These are phyloP conservation scores for Solanum verrucosum DNA, from an alignment of 257 asterid species.

Conservation along the genomic window DNA sequence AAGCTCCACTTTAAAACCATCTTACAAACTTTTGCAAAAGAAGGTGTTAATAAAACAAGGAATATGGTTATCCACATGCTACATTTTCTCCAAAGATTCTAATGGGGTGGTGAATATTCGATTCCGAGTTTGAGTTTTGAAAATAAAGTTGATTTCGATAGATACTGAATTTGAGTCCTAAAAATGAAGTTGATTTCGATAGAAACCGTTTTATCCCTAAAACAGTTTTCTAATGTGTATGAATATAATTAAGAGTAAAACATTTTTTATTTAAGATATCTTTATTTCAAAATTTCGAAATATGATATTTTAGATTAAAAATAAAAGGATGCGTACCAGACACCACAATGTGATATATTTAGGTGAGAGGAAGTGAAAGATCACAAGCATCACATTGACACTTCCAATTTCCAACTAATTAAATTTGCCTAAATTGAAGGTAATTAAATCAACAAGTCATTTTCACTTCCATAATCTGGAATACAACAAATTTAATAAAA, in stretches of 20 bases:
- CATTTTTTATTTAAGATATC: not conserved
- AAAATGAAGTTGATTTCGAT: not conserved
- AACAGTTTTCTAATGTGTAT: fast-evolving
- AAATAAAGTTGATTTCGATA: not conserved
- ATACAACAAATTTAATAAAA: not conserved
- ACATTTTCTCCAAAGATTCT: not conserved
- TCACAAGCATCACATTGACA: not conserved
- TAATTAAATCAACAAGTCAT: not conserved
- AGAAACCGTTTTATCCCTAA: fast-evolving
- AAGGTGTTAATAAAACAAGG: not conserved
- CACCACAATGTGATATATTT: not conserved
- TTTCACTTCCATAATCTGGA: not conserved
- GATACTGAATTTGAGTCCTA: not conserved
- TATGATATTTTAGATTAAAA: not conserved
- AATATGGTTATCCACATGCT: not conserved
- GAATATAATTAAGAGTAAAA: not conserved
- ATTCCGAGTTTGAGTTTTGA: fast-evolving
- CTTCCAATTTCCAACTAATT: not conserved
- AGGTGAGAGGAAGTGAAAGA: not conserved
- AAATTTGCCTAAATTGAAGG: not conserved
- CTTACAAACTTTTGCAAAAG: not conserved
- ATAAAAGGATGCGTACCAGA: not conserved
- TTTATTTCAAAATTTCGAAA: not conserved
- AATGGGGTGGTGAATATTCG: not conserved
- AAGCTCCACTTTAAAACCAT: not conserved